Conservation (phyloP, 1,284 basidiomycete genomes). For the Pascua sp. region DNA sequence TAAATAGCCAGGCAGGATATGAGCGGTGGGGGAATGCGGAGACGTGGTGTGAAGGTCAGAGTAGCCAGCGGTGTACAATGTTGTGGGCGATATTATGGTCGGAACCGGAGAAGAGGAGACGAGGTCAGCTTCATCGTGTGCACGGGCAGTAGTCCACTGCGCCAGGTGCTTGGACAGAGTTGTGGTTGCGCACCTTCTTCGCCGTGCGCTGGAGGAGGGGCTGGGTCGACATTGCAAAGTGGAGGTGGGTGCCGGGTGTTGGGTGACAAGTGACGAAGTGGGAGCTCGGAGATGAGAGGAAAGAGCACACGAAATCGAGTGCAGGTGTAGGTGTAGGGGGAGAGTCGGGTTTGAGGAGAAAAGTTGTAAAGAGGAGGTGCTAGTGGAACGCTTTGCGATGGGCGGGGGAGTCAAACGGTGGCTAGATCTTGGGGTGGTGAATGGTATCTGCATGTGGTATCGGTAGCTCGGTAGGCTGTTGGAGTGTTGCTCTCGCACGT, state of each 20-base stretch:
- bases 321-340: not conserved
- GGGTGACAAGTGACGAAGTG: not conserved
- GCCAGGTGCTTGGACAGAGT: constrained; percentile 27
- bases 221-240: constrained; percentile 80
- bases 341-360: not conserved
- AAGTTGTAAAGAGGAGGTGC: not conserved
- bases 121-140: not conserved
- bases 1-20: not conserved
- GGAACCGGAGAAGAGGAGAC: not conserved
- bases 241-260: not conserved
- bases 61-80: constrained; percentile 10
- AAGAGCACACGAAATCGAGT: not conserved
- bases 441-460: too few relatives aligned
- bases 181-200: constrained; percentile 56
- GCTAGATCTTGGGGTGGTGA: too few relatives aligned
- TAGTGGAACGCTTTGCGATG: not conserved
- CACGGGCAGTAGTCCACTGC: not conserved
- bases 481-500: too few relatives aligned
- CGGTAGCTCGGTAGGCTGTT: too few relatives aligned
- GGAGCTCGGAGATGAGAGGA: not conserved
- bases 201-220: constrained; percentile 95
- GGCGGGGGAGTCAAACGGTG: not conserved
- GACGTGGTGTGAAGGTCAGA: constrained; percentile 15
- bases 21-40: too few relatives aligned
- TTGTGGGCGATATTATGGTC: not conserved